These are phyloP conservation scores for Xylaria sp. DNA, from an alignment of 495 filamentous ascomycete species.

Conservation along the genomic window DNA sequence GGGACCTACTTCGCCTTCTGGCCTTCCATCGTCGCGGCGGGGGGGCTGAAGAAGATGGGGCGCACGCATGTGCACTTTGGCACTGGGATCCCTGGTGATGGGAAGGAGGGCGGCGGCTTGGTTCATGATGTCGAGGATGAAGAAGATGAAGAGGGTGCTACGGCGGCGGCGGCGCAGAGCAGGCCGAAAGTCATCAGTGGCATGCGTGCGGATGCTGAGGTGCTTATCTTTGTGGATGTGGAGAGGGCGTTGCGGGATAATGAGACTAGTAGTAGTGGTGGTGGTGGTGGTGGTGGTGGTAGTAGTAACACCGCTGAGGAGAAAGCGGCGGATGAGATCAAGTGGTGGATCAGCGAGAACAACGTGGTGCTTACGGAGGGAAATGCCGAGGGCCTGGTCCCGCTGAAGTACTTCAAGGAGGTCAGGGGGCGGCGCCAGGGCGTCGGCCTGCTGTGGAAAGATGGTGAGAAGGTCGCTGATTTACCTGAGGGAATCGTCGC, in stretches of 20 bases:
- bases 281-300: neutral
- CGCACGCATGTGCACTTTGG: slow-evolving; percentile 90
- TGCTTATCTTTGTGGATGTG: slow-evolving; percentile 83
- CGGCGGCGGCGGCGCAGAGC: neutral
- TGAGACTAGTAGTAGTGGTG: neutral
- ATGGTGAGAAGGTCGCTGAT: slow-evolving; percentile 65
- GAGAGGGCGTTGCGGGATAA: slow-evolving; percentile 59
- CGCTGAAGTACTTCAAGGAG: slow-evolving; percentile 52
- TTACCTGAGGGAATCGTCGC: slow-evolving; percentile 53
- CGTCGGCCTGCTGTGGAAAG: slow-evolving; percentile 70
- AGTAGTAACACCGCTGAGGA: neutral
- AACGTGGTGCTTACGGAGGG: slow-evolving; percentile 70
- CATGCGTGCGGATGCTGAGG: slow-evolving; percentile 79
- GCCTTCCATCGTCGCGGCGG: slow-evolving; percentile 70
- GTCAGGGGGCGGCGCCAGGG: slow-evolving; percentile 66
- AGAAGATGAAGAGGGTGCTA: slow-evolving; percentile 34
- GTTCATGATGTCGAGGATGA: slow-evolving; percentile 66
- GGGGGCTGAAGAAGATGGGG: slow-evolving; percentile 80
- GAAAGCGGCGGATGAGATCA: slow-evolving; percentile 59
- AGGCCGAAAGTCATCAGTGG: slow-evolving; percentile 72
- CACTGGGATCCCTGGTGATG: slow-evolving; percentile 62
- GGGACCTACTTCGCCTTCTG: slow-evolving; percentile 85
- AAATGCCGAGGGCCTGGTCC: slow-evolving; percentile 52
- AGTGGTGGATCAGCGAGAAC: slow-evolving; percentile 89
- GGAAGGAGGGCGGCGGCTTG: slow-evolving; percentile 60